Conservation (phyloP, 352 stramenopile species). For the Pythium aquatile region DNA sequence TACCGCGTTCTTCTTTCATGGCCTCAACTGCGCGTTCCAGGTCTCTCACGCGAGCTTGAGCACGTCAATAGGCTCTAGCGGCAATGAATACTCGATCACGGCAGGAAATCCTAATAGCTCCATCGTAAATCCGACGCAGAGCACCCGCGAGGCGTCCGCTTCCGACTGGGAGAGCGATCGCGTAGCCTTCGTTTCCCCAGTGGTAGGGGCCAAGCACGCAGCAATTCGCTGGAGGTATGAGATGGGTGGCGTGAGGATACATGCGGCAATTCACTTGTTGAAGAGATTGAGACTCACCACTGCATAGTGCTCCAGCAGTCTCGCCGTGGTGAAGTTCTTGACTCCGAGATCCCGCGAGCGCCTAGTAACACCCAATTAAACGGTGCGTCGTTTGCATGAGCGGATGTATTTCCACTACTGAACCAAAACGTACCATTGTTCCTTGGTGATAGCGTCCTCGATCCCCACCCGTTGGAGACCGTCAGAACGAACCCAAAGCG, state of each 20-base stretch:
- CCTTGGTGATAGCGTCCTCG: neutral
- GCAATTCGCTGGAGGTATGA: neutral
- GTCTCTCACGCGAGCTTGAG: neutral
- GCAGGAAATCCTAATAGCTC: neutral
- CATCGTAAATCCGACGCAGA: constrained; percentile 1
- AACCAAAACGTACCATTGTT: neutral
- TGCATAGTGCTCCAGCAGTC: no score
- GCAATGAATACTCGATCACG: neutral
- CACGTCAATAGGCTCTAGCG: neutral
- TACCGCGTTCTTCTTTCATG: neutral
- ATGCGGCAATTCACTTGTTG: no score
- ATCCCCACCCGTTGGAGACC: neutral
- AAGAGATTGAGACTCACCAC: no score
- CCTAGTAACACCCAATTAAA: neutral
- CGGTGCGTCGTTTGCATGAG: neutral
- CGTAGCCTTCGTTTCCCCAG: neutral
- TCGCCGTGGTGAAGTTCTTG: neutral
- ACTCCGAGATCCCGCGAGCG: neutral
- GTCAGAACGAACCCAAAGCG: neutral
- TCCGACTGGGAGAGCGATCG: neutral
- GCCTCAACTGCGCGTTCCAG: neutral
- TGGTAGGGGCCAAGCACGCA: neutral
- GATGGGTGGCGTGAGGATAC: no score
- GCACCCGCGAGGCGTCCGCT: neutral
- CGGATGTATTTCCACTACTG: no score